A percentile compares a stretch with the other conserved stretches of the same genome.
Evolutionary conservation across 352 stramenopile genomes (phyloP).

Genomic region (Globisporangium parvum): DNA sequence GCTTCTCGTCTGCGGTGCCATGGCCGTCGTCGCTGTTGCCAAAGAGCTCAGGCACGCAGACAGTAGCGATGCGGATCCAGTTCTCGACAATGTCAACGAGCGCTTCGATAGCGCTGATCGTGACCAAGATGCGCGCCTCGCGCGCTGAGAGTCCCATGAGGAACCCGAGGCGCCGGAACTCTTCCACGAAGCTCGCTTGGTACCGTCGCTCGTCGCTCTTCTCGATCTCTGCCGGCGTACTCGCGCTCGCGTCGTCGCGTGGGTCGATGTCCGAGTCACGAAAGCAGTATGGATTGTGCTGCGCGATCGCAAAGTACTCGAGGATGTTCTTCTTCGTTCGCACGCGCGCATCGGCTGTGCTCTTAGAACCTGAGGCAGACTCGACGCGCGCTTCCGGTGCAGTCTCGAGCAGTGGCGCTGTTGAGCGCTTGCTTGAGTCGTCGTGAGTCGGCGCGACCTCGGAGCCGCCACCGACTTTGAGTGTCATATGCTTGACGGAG

Average conservation of each 20-base stretch:
- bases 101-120: conserved; percentile 49
- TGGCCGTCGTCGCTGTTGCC: conserved; percentile 1
- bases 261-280: conserved; percentile 34
- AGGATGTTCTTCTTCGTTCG: conserved; percentile 57
- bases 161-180: conserved; percentile 47
- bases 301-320: conserved; percentile 62
- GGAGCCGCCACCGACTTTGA: conserved; percentile 40
- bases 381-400: background rate
- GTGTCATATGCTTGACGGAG: conserved; percentile 37
- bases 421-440: conserved; percentile 4
- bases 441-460: conserved; percentile 26
- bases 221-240: conserved; percentile 10
- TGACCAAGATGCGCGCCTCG: conserved; percentile 56
- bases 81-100: conserved; percentile 61
- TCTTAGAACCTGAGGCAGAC: conserved; percentile 1
- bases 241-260: conserved; percentile 3
- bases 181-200: conserved; percentile 32
- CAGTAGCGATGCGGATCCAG: conserved; percentile 45
- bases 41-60: conserved; percentile 39
- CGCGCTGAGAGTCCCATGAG: conserved; percentile 47
- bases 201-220: conserved; percentile 10
- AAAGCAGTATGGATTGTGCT: conserved; percentile 72
- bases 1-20: background rate
- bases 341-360: conserved; percentile 5
- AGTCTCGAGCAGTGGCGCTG: background rate